Base-by-base conservation (phyloP, 441 rosid species). In the Populus tomentosa region DNA sequence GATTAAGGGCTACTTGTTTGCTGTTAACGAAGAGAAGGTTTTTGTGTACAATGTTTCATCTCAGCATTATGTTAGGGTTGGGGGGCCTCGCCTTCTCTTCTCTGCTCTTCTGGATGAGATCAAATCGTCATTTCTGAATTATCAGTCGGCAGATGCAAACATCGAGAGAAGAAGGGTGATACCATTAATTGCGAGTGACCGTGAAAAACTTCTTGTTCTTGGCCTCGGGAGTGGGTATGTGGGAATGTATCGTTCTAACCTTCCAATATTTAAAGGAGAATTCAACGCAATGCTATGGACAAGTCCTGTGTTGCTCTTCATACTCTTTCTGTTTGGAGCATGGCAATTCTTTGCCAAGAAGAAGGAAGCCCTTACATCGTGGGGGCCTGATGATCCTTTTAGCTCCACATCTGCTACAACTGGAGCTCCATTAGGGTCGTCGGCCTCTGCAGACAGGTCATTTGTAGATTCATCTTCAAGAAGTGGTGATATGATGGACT, bases 261-360 rank as follows among this genome's bases (percentile, higher is more conserved):
- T 94, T 61, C 90, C 92, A 0, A 68, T 86, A 61, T 82, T 82
- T 35, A 90, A 89, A 81, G 97, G 90, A 40, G 98, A 94, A 23
- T 87, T 88, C 74, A 94, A 76, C 74, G 80, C 93, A 40, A 89
- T 92, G 95, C 83, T 87, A 21, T 96, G 98, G 94, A 94, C 96
- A 26, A 88, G 92, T 73, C 99, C 98, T 6, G 97, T 94, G 70
- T 77, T 94, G 81, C 86, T 96, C 75, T 94, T 96, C 82, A 78
- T 96, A 75, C 81, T 92, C 71, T 91, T 96, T 85, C 84, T 96
- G 21, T 92, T 94, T 28, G 96, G 89, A 59, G 94, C 97, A 9
- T 96, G 99, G 98, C 94, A 92, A 68, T 92, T 96, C 78, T 96
- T 96, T 30, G 95, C 99, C 14, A 96, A 94, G 94, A 96, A 96